Evolutionary conservation across 2,329 filamentous ascomycete species (phyloP), one percentile per base, ranked within the genome.

Genomic region (Calonectria crousiana): DNA sequence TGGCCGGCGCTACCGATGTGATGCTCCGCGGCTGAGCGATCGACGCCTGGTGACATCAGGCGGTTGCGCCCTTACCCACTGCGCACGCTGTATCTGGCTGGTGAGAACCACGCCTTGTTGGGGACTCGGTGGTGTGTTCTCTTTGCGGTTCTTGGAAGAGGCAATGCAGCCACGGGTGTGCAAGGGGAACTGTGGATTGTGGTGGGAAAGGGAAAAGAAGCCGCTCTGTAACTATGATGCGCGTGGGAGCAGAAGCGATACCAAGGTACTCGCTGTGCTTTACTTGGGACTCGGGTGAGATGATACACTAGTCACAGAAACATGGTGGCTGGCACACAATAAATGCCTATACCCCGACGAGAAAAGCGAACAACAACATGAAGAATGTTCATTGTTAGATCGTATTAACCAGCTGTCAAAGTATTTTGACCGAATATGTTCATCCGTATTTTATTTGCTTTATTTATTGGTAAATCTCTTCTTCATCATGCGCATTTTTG

Each of bases 11-110:
- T 73, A 75, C 70, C 73, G 70, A 73, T 69, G 70, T 34, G 56
- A 65, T 47, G 60, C 67, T 73, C 70, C 70, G 73, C 66, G 56
- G 65, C 53, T 66, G 32, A 62, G 60, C 62, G 66, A 73, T 75
- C 70, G 70, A 62, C 73, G 36, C 32, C 56, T 69, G 73, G 73
- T 75, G 73, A 75, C 73, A 75, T 75, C 73, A 75, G 70, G 70
- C 41, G 66, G 70, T 67, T 52, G 41, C 47, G 49, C 49, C 41
- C 47, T 53, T 72, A 60, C 49, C 52, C 41, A 26, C 49, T 38
- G 41, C 32, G 18, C 49, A 67, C 32, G 18, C 49, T 14, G n/a
- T 16, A 16, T 32, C 26, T 56, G 51, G 51, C 18, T 56, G 66
- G 68, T 41, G 44, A 52, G 20, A 38, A 32, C n/a, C 49, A 64